phyloP scores from a whole-genome alignment of 257 asterid genomes.

The Solanum microdontum region DNA sequence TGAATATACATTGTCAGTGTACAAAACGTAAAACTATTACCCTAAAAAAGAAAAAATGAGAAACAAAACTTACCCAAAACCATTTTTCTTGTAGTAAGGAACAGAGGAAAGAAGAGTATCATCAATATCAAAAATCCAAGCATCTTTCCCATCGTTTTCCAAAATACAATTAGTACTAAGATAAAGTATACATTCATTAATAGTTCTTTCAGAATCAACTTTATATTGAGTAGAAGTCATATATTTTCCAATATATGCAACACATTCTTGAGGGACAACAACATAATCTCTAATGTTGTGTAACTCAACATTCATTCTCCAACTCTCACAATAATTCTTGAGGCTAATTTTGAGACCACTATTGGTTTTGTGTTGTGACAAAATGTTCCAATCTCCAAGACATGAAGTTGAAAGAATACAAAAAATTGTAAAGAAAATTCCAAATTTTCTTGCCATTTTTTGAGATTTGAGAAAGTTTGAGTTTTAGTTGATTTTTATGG shows the following conservation, averaged over 20 bases:
- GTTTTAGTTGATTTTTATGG: conserved; percentile 1
- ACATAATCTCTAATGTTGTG: conserved; percentile 46
- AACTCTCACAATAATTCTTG: conserved; percentile 65
- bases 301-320: conserved; percentile 76
- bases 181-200: conserved; percentile 40
- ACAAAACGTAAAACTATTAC: not conserved
- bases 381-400: conserved; percentile 58
- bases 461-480: not conserved
- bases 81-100: conserved; percentile 63
- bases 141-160: conserved; percentile 51
- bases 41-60: not conserved
- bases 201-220: conserved; percentile 50
- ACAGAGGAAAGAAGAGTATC: conserved; percentile 68
- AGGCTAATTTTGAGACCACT: conserved; percentile 38
- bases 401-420: conserved; percentile 19
- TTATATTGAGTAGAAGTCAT: conserved; percentile 66
- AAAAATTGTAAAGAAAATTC: conserved; percentile 11
- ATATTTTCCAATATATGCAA: conserved; percentile 41
- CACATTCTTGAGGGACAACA: conserved; percentile 64
- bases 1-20: not conserved
- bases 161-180: conserved; percentile 32
- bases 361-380: conserved; percentile 20
- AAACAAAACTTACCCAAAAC: conserved; percentile 41
- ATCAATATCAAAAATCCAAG: conserved; percentile 68
- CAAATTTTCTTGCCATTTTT: conserved; percentile 24